Conservation (phyloP, 352 stramenopile species). For the Pythium guiyangense region DNA sequence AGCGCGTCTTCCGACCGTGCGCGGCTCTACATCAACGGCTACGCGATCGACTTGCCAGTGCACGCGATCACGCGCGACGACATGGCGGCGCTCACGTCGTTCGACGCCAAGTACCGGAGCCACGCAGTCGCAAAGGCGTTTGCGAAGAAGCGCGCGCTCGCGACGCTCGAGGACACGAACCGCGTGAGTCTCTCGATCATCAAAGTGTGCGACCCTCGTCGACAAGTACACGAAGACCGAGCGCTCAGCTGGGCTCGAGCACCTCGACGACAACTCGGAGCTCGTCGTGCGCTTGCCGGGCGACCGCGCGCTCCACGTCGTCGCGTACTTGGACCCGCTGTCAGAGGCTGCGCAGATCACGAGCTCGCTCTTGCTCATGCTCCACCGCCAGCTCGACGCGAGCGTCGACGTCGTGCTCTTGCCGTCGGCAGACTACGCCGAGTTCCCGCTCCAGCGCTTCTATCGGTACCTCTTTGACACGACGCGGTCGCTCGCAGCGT, state of each 20-base stretch:
- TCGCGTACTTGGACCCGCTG: conserved; percentile 88
- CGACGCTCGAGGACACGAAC: conserved; percentile 48
- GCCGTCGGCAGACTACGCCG: conserved; percentile 63
- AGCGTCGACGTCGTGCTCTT: conserved; percentile 64
- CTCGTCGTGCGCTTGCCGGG: conserved; percentile 33
- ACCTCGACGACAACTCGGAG: conserved; percentile 25
- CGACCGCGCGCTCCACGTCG: conserved; percentile 53
- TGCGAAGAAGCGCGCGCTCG: conserved; percentile 47
- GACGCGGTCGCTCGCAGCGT: conserved; percentile 30
- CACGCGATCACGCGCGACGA: conserved; percentile 57
- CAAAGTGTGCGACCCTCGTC: conserved; percentile 72
- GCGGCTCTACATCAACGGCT: conserved; percentile 71
- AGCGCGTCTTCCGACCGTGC: conserved; percentile 25
- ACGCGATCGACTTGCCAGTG: conserved; percentile 44
- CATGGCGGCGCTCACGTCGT: conserved; percentile 54
- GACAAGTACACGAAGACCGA: conserved; percentile 65
- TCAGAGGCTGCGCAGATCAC: conserved; percentile 86
- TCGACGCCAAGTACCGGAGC: conserved; percentile 67
- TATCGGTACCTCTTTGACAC: conserved; percentile 89
- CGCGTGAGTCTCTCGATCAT: conserved; percentile 63
- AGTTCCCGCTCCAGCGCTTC: conserved; percentile 91
- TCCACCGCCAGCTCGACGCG: conserved; percentile 67
- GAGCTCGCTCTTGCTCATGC: conserved; percentile 81
- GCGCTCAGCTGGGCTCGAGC: conserved; percentile 30
- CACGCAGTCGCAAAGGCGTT: conserved; percentile 67